Evolutionary conservation across 176 grass and related monocot species (phyloP).

Genomic region (Olyra latifolia): DNA sequence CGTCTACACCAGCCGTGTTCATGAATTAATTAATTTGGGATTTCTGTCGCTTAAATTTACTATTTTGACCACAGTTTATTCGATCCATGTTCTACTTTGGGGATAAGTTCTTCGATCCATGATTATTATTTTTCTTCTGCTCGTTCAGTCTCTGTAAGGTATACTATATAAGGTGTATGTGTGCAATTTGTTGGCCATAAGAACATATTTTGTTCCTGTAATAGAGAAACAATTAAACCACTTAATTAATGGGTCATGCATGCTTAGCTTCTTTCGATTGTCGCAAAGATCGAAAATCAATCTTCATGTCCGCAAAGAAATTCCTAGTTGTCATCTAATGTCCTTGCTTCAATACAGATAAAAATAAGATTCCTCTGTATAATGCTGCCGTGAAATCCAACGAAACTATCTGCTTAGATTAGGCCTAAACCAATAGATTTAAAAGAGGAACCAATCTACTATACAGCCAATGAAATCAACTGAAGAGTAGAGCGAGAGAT

Average conservation of each 20-base stretch:
- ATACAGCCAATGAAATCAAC: no score
- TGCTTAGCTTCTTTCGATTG: no score
- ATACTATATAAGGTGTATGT: neutral
- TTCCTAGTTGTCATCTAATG: no score
- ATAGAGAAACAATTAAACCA: neutral
- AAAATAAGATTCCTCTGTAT: no score
- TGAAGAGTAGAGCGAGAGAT: no score
- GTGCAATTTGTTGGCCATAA: constrained; percentile 27
- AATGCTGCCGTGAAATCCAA: no score
- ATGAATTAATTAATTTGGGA: constrained; percentile 9
- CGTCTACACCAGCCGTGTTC: neutral
- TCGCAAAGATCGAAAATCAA: no score
- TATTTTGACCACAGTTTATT: neutral
- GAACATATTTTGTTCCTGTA: constrained; percentile 28
- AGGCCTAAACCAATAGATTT: no score
- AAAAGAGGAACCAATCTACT: no score
- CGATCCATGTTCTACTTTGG: neutral
- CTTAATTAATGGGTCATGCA: neutral
- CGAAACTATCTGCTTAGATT: no score
- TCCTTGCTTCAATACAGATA: no score
- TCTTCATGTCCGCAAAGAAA: no score
- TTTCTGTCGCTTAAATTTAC: neutral
- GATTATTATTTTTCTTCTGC: neutral
- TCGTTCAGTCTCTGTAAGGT: constrained; percentile 5
- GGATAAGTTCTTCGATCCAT: neutral